Conservation (phyloP, 352 stramenopile genomes). For the Thalassiosira pacifica region DNA sequence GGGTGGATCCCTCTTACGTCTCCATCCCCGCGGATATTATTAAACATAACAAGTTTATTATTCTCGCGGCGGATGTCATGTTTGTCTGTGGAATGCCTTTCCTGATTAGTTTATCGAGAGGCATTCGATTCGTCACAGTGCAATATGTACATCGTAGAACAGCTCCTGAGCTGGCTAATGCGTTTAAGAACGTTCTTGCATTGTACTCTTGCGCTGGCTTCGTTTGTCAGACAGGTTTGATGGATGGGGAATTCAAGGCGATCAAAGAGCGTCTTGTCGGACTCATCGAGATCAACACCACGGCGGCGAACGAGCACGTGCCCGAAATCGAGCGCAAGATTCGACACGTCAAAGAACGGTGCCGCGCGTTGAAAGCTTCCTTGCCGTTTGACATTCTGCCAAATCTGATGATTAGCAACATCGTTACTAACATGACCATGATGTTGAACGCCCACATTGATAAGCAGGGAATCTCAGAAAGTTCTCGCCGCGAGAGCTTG, state of each 20-base stretch:
- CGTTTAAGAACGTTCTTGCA: neutral
- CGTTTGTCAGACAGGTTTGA: neutral
- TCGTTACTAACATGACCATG: neutral
- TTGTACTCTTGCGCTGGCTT: conserved; percentile 31
- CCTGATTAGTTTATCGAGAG: conserved; percentile 32
- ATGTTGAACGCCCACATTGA: conserved; percentile 26
- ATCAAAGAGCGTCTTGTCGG: neutral
- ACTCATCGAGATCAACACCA: conserved; percentile 5
- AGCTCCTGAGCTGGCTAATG: neutral
- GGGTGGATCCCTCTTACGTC: neutral
- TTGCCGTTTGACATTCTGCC: neutral
- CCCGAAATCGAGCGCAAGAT: conserved; percentile 29
- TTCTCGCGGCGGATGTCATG: neutral
- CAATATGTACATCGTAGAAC: neutral
- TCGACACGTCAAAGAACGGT: conserved; percentile 6
- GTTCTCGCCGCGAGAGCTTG: conserved; percentile 30
- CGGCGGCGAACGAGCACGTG: conserved; percentile 37
- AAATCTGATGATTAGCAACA: neutral
- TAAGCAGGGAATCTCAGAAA: conserved; percentile 15
- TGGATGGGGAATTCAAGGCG: conserved; percentile 49
- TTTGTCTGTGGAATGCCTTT: conserved; percentile 1
- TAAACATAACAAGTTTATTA: neutral
- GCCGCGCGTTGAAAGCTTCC: neutral
- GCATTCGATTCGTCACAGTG: conserved; percentile 13
- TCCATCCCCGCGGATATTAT: neutral